Base-by-base conservation (phyloP, 495 filamentous ascomycete species). In the Copromyces sp. region DNA sequence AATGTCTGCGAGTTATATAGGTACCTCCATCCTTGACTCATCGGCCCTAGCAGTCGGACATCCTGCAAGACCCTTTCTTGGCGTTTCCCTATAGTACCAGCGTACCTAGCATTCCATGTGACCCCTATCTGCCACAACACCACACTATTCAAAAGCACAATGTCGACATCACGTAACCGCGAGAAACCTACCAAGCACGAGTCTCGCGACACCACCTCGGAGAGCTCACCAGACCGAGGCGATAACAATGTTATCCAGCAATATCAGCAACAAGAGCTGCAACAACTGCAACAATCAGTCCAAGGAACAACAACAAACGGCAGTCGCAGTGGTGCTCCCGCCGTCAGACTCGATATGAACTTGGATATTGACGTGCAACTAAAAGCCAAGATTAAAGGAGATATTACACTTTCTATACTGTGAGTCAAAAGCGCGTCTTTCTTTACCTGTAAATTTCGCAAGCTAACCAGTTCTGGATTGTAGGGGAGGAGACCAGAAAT, bases 321-420 rank as follows among this genome's bases (percentile, higher is more conserved):
- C 17, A 72, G 61, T 32, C 74, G 74, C 29, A 38, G 73, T 9
- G 74, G 77, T 12, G 78, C 75, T 6, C 78, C 71, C 11, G 78
- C 78, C 1, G 71, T 80, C 32, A 73, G 78, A 65, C 68, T 80
- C 7, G 77, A 78, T 39, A 78, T 80, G 75, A 47, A 80, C 68
- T 20, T 78, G 39, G 78, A 80, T n/a, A 24, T 80, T n/a, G 74
- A 80, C 16, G 37, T 80, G n/a, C 72, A 74, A n/a, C 72, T 80
- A 38, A 75, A 76, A 47, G 77, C 75, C 3, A 80, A 77, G 37
- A 78, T 80, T 9, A 73, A 78, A 59, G 78, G 78, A 16, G 68
- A 74, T 41, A 35, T 80, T 39, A 78, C 76, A 12, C 69, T 78
- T 16, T 69, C 77, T 5, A 76, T 78, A 17, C 70, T 78, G 76